These are phyloP conservation scores for Glaciozyma martinii DNA, from an alignment of 768 basidiomycete genomes.

Conservation along the genomic window DNA sequence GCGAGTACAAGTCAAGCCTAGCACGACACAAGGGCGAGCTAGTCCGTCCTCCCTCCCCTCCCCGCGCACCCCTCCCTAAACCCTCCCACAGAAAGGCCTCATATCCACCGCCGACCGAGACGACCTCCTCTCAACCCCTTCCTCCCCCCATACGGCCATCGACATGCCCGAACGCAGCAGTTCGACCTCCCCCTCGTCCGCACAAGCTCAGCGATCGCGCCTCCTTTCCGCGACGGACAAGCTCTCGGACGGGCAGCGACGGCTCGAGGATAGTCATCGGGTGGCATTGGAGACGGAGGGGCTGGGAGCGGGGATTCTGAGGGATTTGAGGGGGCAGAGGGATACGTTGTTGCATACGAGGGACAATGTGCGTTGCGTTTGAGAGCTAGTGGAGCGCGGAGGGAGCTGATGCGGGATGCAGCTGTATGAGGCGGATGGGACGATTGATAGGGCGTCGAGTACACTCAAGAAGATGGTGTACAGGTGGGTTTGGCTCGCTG, in stretches of 20 bases:
- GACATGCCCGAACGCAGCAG: constrained; percentile 55
- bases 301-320: constrained; percentile 83
- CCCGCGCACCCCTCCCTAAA: no score
- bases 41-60: constrained; percentile 37
- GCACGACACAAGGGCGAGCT: constrained; percentile 64
- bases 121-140: constrained; percentile 56
- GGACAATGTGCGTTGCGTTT: constrained; percentile 57
- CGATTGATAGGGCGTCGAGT: constrained; percentile 81
- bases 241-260: constrained; percentile 71
- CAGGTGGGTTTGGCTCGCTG: constrained; percentile 52
- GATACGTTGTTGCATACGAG: constrained; percentile 91
- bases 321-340: constrained; percentile 72
- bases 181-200: constrained; percentile 46
- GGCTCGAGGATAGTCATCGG: constrained; percentile 81
- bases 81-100: constrained; percentile 50
- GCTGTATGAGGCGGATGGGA: constrained; percentile 76
- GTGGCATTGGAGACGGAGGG: constrained; percentile 94
- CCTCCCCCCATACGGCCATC: constrained; percentile 35
- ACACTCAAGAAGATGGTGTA: constrained; percentile 93
- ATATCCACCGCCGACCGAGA: constrained; percentile 60
- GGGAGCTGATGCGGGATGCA: constrained; percentile 37
- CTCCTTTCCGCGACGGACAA: constrained; percentile 67
- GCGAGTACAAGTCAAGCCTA: constrained; percentile 64
- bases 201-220: constrained; percentile 63
- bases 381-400: not conserved